Evolutionary conservation across 345 rosid genomes (phyloP).

Genomic region (Geranium rotundifolium): DNA sequence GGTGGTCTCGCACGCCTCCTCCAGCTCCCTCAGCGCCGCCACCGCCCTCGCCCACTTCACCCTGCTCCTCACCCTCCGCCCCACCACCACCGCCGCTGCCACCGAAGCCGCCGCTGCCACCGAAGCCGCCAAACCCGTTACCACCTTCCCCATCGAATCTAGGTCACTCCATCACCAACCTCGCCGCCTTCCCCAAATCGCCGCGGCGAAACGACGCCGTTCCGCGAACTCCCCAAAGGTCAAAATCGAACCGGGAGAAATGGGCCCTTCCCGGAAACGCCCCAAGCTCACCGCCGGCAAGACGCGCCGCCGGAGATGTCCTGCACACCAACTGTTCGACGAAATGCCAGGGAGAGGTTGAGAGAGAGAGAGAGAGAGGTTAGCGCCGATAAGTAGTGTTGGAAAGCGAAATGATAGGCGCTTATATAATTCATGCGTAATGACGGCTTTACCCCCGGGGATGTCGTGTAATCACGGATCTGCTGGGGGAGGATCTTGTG

Average conservation of each 20-base stretch:
- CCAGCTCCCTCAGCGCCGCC: slow-evolving; percentile 61
- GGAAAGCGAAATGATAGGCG: slow-evolving; percentile 17
- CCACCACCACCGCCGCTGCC: slow-evolving; percentile 68
- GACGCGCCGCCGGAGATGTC: slow-evolving; percentile 4
- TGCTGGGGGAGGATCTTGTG: slow-evolving; percentile 2
- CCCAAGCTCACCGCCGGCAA: too few relatives aligned
- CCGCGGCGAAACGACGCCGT: slow-evolving; percentile 8
- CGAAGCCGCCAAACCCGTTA: slow-evolving; percentile 47
- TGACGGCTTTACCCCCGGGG: slow-evolving; percentile 22
- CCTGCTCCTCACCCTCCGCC: slow-evolving; percentile 52
- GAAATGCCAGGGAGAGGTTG: slow-evolving; percentile 10
- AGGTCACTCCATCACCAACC: slow-evolving; percentile 8
- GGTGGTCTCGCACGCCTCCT: slow-evolving; percentile 61
- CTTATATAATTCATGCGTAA: slow-evolving; percentile 11
- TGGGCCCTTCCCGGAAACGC: too few relatives aligned
- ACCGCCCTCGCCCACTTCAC: slow-evolving; percentile 72
- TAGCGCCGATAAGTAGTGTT: slow-evolving; percentile 9
- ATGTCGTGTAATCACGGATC: slow-evolving; percentile 17
- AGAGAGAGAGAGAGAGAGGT: slow-evolving; percentile 7
- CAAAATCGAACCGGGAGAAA: too few relatives aligned
- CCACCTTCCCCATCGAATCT: slow-evolving; percentile 39
- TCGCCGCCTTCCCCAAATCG: slow-evolving; percentile 2
- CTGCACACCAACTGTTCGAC: slow-evolving; percentile 2
- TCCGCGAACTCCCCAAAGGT: background rate
- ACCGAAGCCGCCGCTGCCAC: slow-evolving; percentile 73